Percentiles rank a stretch among this genome's conserved stretches.
These are phyloP conservation scores for Cocos nucifera DNA, from an alignment of 176 grass and related monocot species.

Conservation along the genomic window DNA sequence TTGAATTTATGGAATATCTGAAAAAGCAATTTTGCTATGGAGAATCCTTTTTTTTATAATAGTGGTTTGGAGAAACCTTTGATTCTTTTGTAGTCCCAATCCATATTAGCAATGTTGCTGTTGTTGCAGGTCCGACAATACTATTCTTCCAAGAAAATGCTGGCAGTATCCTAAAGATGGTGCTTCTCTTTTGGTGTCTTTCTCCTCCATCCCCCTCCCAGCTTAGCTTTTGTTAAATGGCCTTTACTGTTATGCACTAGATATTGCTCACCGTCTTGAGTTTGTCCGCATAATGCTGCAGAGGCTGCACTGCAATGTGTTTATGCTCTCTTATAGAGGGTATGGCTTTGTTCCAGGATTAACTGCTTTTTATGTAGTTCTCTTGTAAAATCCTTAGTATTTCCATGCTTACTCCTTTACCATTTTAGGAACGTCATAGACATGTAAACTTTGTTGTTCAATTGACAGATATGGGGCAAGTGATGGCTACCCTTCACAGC, in stretches of 20 bases:
- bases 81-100: not conserved
- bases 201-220: not conserved
- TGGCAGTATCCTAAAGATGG: constrained; percentile 76
- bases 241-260: constrained; percentile 25
- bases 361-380: too few species aligned
- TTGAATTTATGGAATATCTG: too few species aligned
- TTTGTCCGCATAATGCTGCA: constrained; percentile 90
- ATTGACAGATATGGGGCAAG: constrained; percentile 84
- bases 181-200: constrained; percentile 4
- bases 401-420: too few species aligned
- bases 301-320: constrained; percentile 90
- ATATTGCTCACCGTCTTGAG: constrained; percentile 97
- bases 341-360: constrained; percentile 29
- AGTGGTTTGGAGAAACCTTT: too few species aligned
- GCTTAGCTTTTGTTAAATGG: not conserved
- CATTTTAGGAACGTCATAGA: not conserved
- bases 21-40: too few species aligned
- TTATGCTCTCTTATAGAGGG: constrained; percentile 99
- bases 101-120: constrained; percentile 26
- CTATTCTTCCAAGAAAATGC: constrained; percentile 99
- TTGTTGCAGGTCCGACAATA: constrained; percentile 80
- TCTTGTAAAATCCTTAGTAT: too few species aligned
- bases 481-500: constrained; percentile 89
- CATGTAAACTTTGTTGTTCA: constrained; percentile 19
- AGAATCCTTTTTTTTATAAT: too few species aligned